phyloP scores from a whole-genome alignment of 108 stramenopile genomes.

The Nitzschia sp. region DNA sequence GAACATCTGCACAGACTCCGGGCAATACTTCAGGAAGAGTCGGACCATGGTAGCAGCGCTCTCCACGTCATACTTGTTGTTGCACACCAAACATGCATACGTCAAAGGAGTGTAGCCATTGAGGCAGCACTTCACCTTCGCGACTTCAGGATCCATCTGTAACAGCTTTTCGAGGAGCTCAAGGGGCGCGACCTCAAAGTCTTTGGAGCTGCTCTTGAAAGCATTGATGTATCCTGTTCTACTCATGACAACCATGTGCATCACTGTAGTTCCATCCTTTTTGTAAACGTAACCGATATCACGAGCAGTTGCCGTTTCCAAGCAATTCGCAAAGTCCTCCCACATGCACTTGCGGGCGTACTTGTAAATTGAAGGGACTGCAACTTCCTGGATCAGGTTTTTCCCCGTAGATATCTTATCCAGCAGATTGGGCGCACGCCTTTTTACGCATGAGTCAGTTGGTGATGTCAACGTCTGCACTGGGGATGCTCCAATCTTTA shows the following conservation, averaged over 20 bases:
- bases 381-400: background rate
- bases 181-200: slow-evolving; percentile 24
- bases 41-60: slow-evolving; percentile 35
- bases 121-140: slow-evolving; percentile 23
- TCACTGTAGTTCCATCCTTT: slow-evolving; percentile 46
- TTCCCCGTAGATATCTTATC: background rate
- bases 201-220: slow-evolving; percentile 18
- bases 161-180: slow-evolving; percentile 45
- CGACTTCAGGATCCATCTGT: slow-evolving; percentile 33
- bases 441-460: background rate
- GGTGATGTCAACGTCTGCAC: no score
- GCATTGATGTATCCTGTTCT: slow-evolving; percentile 37
- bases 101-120: slow-evolving; percentile 42
- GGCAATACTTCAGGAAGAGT: slow-evolving; percentile 31
- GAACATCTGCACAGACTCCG: slow-evolving; percentile 27
- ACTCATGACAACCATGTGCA: slow-evolving; percentile 52
- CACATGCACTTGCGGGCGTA: slow-evolving; percentile 22
- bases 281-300: slow-evolving; percentile 31
- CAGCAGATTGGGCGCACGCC: background rate
- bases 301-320: background rate
- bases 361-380: slow-evolving; percentile 19
- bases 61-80: slow-evolving; percentile 31
- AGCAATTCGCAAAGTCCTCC: slow-evolving; percentile 8
- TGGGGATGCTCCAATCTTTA: no score
- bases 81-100: slow-evolving; percentile 46